phyloP scores from a whole-genome alignment of 2,329 filamentous ascomycete genomes.

The Mariannaea sp. region DNA sequence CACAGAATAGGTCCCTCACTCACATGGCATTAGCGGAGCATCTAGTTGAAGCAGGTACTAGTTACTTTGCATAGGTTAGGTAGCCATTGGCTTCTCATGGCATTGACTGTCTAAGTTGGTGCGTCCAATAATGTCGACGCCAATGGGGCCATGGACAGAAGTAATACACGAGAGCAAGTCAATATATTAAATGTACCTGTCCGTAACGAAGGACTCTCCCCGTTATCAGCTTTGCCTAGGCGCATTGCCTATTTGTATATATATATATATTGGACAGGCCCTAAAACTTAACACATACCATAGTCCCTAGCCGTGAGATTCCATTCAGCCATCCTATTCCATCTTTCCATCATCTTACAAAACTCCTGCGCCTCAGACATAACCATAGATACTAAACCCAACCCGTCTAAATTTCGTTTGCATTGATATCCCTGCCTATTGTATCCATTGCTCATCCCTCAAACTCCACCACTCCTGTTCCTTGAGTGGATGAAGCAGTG shows the following conservation, averaged over 20 bases:
- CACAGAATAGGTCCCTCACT: too few species aligned
- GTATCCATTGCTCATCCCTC: conserved; percentile 42
- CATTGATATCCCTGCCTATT: conserved; percentile 24
- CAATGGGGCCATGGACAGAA: too few species aligned
- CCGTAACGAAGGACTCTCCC: too few species aligned
- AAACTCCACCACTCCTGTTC: conserved; percentile 49
- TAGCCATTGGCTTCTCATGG: too few species aligned
- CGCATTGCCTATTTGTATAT: conserved; percentile 14
- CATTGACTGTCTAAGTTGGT: too few species aligned
- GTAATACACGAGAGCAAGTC: too few species aligned
- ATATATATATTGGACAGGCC: too few species aligned
- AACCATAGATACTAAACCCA: conserved; percentile 11
- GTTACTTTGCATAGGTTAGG: too few species aligned
- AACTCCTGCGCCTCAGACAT: conserved; percentile 22
- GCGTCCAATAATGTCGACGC: too few species aligned
- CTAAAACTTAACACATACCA: conserved; percentile 21
- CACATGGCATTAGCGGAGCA: too few species aligned
- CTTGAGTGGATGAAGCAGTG: conserved; percentile 38
- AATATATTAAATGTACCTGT: too few species aligned
- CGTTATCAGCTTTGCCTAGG: conserved; percentile 1
- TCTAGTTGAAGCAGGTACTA: too few species aligned
- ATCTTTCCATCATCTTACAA: conserved; percentile 6
- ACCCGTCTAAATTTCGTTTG: conserved; percentile 20
- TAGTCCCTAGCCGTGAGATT: conserved; percentile 14
- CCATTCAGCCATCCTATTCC: conserved; percentile 13